Evolutionary conservation across 768 basidiomycete genomes (phyloP), one percentile per base, ranked within the genome.

Genomic region (Russula griseocarnosa): DNA sequence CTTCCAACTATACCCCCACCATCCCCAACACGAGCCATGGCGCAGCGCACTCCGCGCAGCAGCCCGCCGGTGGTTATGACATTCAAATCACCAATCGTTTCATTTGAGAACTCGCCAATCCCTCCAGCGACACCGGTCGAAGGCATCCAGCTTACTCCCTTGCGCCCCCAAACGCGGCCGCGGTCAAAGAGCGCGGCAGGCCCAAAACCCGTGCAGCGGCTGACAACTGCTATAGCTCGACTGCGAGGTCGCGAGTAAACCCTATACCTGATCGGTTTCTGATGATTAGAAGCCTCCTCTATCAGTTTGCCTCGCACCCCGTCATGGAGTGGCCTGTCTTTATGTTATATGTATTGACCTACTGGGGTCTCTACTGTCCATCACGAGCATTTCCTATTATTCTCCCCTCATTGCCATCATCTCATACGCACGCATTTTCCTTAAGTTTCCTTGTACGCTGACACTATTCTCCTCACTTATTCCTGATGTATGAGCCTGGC

Each of bases 111-210:
- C 36, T 14, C 24, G 30, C 22, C 63, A 2, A 30, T 16, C n/a
- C 6, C 7, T 3, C 1, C 54, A 16, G 30, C 47, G 20, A 3
- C 63, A 2, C 20, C 59, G 0, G 34, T 24, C 3, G 53, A 61
- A 2, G 22, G 54, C 3, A 38, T 65, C 11, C 54, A 65, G 7
- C 61, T 61, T 30, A 20, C 52, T 26, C 64, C 64, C 9, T 1
- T 61, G 40, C 54, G 55, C 2, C 24, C 63, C 6, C 47, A 55
- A 20, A 24, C 7, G 9, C 46, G 63, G 11, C 40, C 64, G 34
- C 64, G 64, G 40, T 65, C 64, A 47, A 65, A 61, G n/a, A 65
- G 64, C 32, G 55, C 47, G 20, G 59, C 55, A 13, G 64, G 59
- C 7, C 18, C 64, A 1, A 52, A 22, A 38, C 26, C 63, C 1